Percentiles rank a stretch among this genome's conserved stretches.
These are phyloP conservation scores for Epichloe coenophiala DNA, from an alignment of 2,329 filamentous ascomycete species.

Conservation along the genomic window DNA sequence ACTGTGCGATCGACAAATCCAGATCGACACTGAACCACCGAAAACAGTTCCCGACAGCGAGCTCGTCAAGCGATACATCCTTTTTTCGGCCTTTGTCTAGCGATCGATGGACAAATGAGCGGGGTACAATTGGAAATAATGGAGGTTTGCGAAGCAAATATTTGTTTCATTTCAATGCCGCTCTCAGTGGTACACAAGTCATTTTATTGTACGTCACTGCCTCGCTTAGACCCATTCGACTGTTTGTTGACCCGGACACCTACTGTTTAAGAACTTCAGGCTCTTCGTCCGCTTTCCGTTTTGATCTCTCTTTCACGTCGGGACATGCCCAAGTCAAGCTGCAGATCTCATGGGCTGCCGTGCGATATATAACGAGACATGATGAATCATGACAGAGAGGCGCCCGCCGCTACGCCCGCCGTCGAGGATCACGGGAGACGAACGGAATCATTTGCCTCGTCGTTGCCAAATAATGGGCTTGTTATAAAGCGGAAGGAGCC, in stretches of 20 bases:
- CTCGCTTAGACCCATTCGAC: neutral
- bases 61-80: neutral
- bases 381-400: neutral
- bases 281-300: neutral
- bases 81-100: neutral
- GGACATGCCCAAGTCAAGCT: neutral
- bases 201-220: neutral
- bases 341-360: neutral
- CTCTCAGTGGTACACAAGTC: neutral
- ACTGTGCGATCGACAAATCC: too few species aligned
- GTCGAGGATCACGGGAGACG: neutral
- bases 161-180: neutral
- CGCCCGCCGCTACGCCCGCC: neutral
- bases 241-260: neutral
- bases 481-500: conserved; percentile 8
- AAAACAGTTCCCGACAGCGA: neutral
- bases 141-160: neutral
- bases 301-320: neutral
- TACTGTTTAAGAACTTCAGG: neutral
- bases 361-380: neutral
- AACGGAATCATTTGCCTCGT: neutral
- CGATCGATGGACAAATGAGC: neutral
- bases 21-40: neutral
- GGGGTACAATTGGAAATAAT: neutral
- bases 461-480: neutral